Percentiles rank a stretch among this genome's conserved stretches.
phyloP scores from a whole-genome alignment of 2,329 filamentous ascomycete genomes.

The Monosporascus sp. region DNA sequence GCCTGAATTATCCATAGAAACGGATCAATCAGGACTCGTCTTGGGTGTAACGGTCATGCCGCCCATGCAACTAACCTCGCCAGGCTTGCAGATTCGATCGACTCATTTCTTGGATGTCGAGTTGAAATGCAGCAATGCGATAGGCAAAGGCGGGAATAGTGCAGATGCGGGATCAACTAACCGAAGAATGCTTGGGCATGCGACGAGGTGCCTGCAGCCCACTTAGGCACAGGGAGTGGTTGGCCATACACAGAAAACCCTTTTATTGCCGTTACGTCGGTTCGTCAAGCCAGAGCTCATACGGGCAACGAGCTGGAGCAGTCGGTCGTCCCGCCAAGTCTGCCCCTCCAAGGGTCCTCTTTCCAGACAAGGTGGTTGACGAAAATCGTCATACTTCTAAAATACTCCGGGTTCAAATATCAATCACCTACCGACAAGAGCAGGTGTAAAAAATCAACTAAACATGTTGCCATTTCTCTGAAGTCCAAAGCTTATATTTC shows the following conservation, averaged over 20 bases:
- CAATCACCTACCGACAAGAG: too few relatives aligned
- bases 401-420: too few relatives aligned
- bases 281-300: not conserved
- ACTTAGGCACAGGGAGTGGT: not conserved
- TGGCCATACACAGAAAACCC: conserved; percentile 10
- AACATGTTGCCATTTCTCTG: too few relatives aligned
- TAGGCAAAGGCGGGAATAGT: conserved; percentile 13
- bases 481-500: too few relatives aligned
- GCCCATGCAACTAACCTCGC: conserved; percentile 5
- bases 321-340: not conserved
- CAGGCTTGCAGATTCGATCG: conserved; percentile 9
- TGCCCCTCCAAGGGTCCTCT: conserved; percentile 15
- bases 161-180: conserved; percentile 17
- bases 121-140: conserved; percentile 17
- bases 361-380: too few relatives aligned
- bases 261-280: not conserved
- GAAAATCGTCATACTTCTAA: too few relatives aligned
- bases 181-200: conserved; percentile 8
- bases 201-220: conserved; percentile 17
- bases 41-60: conserved; percentile 4
- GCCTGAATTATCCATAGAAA: not conserved
- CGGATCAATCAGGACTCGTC: conserved; percentile 2
- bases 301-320: not conserved
- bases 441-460: too few relatives aligned
- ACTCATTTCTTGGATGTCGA: conserved; percentile 16